Conservation (phyloP, 345 rosid species). For the Syzygium aqueum region DNA sequence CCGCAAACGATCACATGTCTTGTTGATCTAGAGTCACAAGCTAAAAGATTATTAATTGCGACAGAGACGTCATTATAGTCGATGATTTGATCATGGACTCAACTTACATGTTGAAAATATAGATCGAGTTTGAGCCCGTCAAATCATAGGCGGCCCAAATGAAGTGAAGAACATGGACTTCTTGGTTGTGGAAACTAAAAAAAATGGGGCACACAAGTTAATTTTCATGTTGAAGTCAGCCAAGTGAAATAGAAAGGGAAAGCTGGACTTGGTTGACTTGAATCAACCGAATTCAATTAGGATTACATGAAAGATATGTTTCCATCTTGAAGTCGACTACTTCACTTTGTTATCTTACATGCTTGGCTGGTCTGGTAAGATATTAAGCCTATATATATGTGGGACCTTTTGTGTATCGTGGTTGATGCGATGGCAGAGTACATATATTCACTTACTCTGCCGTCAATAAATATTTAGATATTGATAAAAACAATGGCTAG, state of each 20-base stretch:
- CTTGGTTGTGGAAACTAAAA: background rate
- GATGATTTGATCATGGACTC: background rate
- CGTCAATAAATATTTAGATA: too few relatives aligned
- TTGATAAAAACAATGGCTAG: too few relatives aligned
- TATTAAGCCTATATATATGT: too few relatives aligned
- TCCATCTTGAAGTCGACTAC: background rate
- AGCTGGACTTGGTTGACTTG: background rate
- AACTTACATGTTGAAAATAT: background rate
- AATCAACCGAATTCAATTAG: background rate
- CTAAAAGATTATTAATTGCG: background rate
- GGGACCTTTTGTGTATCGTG: too few relatives aligned
- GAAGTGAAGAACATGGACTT: background rate
- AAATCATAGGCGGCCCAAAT: background rate
- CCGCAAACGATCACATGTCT: too few relatives aligned
- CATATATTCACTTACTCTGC: too few relatives aligned
- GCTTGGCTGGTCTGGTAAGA: background rate
- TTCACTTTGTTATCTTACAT: background rate
- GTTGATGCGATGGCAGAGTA: background rate
- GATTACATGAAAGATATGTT: background rate
- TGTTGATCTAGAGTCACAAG: too few relatives aligned
- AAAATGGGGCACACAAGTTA: background rate
- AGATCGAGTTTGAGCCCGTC: background rate
- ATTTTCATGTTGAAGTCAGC: background rate
- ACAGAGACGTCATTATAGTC: background rate
- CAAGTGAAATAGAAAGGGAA: background rate